Evolutionary conservation across 331 rosid genomes (phyloP), one percentile per base, ranked within the genome.

Genomic region (Malus hybrid): DNA sequence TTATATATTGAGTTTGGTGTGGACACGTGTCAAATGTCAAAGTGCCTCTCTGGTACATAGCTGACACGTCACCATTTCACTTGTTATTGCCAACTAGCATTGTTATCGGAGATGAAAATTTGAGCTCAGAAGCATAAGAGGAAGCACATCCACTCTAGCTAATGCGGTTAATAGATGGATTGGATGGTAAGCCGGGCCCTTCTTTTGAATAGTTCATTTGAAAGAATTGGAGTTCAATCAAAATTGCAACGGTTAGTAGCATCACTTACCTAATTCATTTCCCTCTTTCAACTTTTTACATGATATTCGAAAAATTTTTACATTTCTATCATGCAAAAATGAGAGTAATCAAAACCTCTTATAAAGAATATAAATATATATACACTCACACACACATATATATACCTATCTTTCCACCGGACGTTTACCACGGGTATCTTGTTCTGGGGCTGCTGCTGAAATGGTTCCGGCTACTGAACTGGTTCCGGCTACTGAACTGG

Each of bases 391-490:
- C 24, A 24, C 24, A 24, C 24, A 24, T 6, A 6, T 3, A 33
- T 1, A 36, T 2, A 69, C 44, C 76, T 76, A 83, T 63, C 73
- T 80, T 31, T 65, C 52, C 71, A 76, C 65, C 2, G 90, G 93
- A 24, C 86, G 91, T 83, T 91, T 91, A 10, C 97, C 90, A n/a
- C 20, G 78, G 3, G 56, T 48, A 61, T 85, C 93, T 31, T 7
- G 16, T 7, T 31, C 39, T 6, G 8, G 36, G 66, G 68, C 32
- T 32, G 61, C 27, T 32, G 60, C 63, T 0, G 83, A 78, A 54
- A 56, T 57, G 34, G 6, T 32, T 32, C 34, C 34, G 57, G 73
- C 28, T 33, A 50, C 70, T 0, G 84, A 79, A 65, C 67, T 61
- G 34, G 6, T 32, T 32, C 34, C 34, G 57, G 73, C 28, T 33